Evolutionary conservation across 2,329 filamentous ascomycete species (phyloP), one percentile per base, ranked within the genome.

Genomic region (Colletotrichum australisinense): DNA sequence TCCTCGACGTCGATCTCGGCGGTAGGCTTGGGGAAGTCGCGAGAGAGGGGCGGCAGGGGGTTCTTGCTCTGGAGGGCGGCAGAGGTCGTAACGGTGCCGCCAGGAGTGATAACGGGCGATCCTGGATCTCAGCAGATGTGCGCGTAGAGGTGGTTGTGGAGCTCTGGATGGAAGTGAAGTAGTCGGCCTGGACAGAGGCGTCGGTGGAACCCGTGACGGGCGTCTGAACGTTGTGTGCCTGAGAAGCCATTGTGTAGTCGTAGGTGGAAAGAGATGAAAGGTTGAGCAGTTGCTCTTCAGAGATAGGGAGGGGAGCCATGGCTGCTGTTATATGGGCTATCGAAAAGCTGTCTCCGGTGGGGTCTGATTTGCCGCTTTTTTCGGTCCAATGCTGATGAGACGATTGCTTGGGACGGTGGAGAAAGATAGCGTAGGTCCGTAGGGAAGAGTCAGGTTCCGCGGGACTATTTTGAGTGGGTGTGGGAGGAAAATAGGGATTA

Each of bases 1-100:
- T 86, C 81, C 49, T 82, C 80, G 16, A 88, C 77, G 66, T 86
- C 79, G 46, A 86, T 70, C 11, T 86, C 81, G 2, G 78, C 75
- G 1, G 75, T 60, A 2, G 86, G 86, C 77, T 84, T 83, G 62
- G 85, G 84, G 74, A 83, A 88, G 3, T 78, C 73, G 26, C 83
- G 83, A 16, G 79, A 78, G 9, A 82, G 78, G 19, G 78, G 76
- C 14, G 81, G 80, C 14, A 87, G 76, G 5, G 82, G 80, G 74
- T 85, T 82, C 19, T 76, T 65, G 30, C 69, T 53, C 63, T 65
- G 74, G 46, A 66, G 35, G 8, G 28, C 24, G n/a, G 55, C 22
- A 53, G 16, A 26, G 63, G 58, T 55, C 16, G 52, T 22, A 70
- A 72, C 64, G 65, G 69, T 65, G 59, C 60, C 70, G 55, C 66